Percentiles rank a stretch among this genome's conserved stretches.
Conservation (phyloP, 2,329 filamentous ascomycete genomes). For the Fusarium humuli region DNA sequence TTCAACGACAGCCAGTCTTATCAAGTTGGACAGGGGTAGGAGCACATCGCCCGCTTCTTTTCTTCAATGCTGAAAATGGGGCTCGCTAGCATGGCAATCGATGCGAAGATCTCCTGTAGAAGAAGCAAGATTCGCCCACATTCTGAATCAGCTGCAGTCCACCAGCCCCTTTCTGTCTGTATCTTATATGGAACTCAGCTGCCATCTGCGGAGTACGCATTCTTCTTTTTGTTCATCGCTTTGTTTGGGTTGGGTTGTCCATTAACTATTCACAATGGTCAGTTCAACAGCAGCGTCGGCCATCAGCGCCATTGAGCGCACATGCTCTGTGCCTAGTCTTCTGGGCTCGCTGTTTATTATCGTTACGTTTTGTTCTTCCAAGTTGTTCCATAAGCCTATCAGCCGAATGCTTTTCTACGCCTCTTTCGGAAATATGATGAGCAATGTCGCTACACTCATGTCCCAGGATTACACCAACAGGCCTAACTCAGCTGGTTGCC, state of each 20-base stretch:
- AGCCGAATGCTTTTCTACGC: conserved; percentile 20
- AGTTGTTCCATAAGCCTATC: conserved; percentile 17
- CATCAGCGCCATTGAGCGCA: conserved; percentile 17
- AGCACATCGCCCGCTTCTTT: neutral
- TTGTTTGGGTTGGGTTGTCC: neutral
- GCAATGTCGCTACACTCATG: conserved; percentile 21
- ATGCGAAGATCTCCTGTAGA: neutral
- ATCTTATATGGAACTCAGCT: neutral
- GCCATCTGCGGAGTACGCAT: neutral
- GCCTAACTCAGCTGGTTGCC: conserved; percentile 8
- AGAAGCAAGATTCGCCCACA: neutral
- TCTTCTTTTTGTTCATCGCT: neutral
- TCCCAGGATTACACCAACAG: neutral
- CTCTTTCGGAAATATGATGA: conserved; percentile 22
- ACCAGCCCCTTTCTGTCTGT: conserved; percentile 3
- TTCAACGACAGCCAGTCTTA: neutral
- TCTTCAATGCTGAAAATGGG: neutral
- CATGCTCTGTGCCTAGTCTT: conserved; percentile 15
- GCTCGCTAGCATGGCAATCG: neutral
- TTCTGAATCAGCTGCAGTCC: neutral
- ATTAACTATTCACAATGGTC: neutral
- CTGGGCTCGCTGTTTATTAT: conserved; percentile 14
- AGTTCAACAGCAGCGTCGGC: neutral
- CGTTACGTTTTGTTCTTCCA: conserved; percentile 4
- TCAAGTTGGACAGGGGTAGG: neutral